Conservation (phyloP, 192 early-diverging fungal genomes). For the Rhizoclosmatium globosum region DNA sequence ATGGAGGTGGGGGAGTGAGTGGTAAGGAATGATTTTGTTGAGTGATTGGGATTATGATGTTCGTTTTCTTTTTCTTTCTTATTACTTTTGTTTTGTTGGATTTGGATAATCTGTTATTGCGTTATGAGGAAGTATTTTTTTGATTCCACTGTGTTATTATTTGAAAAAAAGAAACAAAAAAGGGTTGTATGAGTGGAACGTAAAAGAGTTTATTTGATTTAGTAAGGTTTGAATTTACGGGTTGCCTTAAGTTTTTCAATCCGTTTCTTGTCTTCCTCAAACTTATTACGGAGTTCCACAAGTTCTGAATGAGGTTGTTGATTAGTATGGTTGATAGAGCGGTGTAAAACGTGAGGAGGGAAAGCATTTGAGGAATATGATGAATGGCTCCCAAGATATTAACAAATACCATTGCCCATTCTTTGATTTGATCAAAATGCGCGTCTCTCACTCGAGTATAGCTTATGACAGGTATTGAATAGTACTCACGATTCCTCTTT, state of each 20-base stretch:
- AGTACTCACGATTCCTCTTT: constrained; percentile 81
- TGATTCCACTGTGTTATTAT: background rate
- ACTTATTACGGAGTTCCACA: constrained; percentile 85
- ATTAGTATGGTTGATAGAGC: constrained; percentile 22
- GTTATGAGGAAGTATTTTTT: background rate
- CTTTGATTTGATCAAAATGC: too few species aligned
- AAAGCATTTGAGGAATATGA: too few species aligned
- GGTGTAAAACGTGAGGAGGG: too few species aligned
- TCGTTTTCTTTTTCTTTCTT: constrained; percentile 18
- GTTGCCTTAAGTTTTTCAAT: constrained; percentile 81
- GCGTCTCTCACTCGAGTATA: background rate
- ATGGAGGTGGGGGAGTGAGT: background rate
- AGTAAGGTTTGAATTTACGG: constrained; percentile 90
- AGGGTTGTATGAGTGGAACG: background rate
- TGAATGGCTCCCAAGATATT: too few species aligned
- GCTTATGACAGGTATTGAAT: background rate
- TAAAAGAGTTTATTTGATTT: background rate
- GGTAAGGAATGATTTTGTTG: background rate
- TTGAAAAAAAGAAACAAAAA: background rate
- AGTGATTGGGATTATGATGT: background rate
- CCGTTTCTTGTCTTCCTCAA: constrained; percentile 90
- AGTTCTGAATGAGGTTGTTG: constrained; percentile 69
- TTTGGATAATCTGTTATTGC: background rate
- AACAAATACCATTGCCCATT: too few species aligned
- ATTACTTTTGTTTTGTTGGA: background rate